Conservation (phyloP, 768 basidiomycete species). For the Hygrophoropsis aurantiaca region DNA sequence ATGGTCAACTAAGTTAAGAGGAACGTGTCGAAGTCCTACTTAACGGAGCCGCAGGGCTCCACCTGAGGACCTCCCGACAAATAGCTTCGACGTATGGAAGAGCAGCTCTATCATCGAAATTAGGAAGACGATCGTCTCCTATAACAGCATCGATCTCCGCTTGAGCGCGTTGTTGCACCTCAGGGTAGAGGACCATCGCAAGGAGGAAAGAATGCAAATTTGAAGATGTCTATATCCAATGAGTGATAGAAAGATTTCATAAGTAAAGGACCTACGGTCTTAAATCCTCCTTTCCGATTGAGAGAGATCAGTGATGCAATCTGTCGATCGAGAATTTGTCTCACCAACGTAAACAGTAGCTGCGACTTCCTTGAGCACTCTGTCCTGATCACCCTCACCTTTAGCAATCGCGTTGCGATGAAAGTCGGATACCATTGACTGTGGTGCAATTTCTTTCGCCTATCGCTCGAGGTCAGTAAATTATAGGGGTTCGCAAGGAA, state of each 20-base stretch:
- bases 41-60: background rate
- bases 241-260: background rate
- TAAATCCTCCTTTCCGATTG: background rate
- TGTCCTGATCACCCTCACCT: background rate
- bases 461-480: background rate
- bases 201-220: background rate
- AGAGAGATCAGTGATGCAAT: background rate
- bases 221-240: background rate
- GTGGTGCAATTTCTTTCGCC: background rate
- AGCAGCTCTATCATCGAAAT: background rate
- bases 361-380: background rate
- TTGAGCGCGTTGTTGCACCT: background rate
- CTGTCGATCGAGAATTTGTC: background rate
- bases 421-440: constrained; percentile 1
- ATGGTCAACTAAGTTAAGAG: no score
- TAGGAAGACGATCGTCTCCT: background rate
- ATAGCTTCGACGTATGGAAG: background rate
- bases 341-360: background rate
- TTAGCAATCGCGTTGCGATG: background rate
- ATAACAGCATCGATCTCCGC: background rate
- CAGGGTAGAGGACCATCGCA: background rate
- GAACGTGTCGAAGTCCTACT: background rate
- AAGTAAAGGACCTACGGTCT: background rate
- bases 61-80: background rate
- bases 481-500: no score